Evolutionary conservation across 2,329 filamentous ascomycete genomes (phyloP), one percentile per base, ranked within the genome.

Genomic region (Penicillium sclerotigenum): DNA sequence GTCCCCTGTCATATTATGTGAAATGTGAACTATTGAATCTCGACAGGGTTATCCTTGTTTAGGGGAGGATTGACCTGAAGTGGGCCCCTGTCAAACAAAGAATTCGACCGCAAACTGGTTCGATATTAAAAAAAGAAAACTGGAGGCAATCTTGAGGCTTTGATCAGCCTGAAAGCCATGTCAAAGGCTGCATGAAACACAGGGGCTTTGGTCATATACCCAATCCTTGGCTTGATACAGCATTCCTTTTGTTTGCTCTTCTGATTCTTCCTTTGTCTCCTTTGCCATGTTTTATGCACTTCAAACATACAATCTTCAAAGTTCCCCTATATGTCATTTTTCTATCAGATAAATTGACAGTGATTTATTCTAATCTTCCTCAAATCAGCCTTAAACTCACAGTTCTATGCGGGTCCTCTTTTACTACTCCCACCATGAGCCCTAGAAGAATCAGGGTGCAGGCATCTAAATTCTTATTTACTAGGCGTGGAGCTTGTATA

Each of bases 401-500:
- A 8, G 14, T 28, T 28, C 13, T 40, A 5, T 40, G 7, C 13
- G n/a, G 24, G 4, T 46, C 13, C 14, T 2, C 1, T 29, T 40
- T 28, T 22, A 16, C n/a, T 8, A 22, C 47, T 28, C 26, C 13
- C 47, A 40, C 14, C 1, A 49, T 49, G 47, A 29, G n/a, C n/a
- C 3, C 20, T 8, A 20, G 14, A 22, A 40, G 34, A n/a, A 26
- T 13, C 4, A 29, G 11, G 9, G 3, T 26, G 18, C 34, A 31
- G 13, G 14, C 18, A 16, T 8, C 24, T 38, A 40, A 1, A 16
- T 4, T 6, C 10, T 5, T 22, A 7, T 16, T 20, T n/a, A 49
- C 34, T 40, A n/a, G 47, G 9, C 34, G 34, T 22, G 80, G 54
- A 73, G 76, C 36, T 73, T 74, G n/a, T 13, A 22, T 49, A 16